Evolutionary conservation across 2,329 filamentous ascomycete genomes (phyloP), one percentile per base, ranked within the genome.

Genomic region (Phaeosphaeriaceae sp.): DNA sequence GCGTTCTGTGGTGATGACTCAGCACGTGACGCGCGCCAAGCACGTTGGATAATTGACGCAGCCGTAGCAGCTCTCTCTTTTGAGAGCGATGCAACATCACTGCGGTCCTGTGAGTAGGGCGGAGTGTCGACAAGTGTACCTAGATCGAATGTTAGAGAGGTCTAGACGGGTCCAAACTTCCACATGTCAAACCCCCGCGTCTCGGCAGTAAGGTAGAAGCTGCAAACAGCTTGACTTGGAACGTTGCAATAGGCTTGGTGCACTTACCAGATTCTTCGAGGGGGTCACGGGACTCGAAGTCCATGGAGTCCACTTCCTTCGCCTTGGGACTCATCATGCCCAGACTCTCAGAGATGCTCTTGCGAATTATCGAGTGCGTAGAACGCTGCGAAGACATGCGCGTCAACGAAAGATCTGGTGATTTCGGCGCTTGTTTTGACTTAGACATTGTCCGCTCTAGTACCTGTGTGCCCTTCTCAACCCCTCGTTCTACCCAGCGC

Each of bases 401-500:
- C 11, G 74, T 69, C 30, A 76, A 50, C 15, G 61, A 54, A 1
- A 67, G 59, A 48, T 75, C 72, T 2, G 73, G 72, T 9, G 74
- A 73, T 43, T 65, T 67, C 0, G 71, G 66, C 11, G 64, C 64
- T 22, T 63, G 54, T 53, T 72, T 77, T 0, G 72, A 73, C 9
- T 73, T 52, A 7, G 75, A 75, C 49, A 66, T 74, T 17, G 69
- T 75, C 35, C 74, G 67, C 54, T 77, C 73, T 19, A 77, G 65
- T 22, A 73, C 71, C 44, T 77, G 71, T 2, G 71, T 70, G 11
- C 75, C 70, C 54, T 78, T 78, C 24, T 77, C 74, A 11, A 73
- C 72, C 74, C 73, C 70, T 54, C 77, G 77, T 23, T 77, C 74
- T 15, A 73, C 71, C 74, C 73, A 77, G 30, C 74, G 70, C 55